Evolutionary conservation across 352 stramenopile genomes (phyloP).

Genomic region (Blastocystis sp.): DNA sequence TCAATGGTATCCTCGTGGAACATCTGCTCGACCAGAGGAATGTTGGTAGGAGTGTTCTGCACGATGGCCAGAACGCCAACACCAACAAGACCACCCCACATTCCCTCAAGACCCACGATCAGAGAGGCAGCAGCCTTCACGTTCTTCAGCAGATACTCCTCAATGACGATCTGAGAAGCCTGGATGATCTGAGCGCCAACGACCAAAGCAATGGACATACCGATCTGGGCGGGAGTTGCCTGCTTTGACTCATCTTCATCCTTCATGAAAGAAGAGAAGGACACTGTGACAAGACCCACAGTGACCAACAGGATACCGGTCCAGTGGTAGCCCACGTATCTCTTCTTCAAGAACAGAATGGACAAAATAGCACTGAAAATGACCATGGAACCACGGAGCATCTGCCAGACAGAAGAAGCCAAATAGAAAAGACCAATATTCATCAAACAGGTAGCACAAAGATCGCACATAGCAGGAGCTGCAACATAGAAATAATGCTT

Average conservation of each 20-base stretch:
- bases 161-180: constrained; percentile 78
- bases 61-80: not conserved
- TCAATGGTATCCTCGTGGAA: constrained; percentile 60
- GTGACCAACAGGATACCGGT: constrained; percentile 70
- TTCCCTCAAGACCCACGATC: constrained; percentile 75
- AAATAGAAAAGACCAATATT: constrained; percentile 79
- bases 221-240: constrained; percentile 30
- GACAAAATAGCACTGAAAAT: constrained; percentile 80
- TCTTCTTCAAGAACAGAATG: constrained; percentile 75
- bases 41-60: constrained; percentile 27
- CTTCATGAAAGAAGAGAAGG: constrained; percentile 62
- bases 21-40: not conserved
- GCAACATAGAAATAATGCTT: constrained; percentile 58
- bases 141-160: constrained; percentile 77
- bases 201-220: constrained; percentile 72
- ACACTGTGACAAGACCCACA: constrained; percentile 61
- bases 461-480: constrained; percentile 72
- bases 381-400: constrained; percentile 79
- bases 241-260: not conserved
- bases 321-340: constrained; percentile 76
- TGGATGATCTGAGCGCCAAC: constrained; percentile 74
- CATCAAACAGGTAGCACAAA: constrained; percentile 76
- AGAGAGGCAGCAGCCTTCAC: constrained; percentile 68
- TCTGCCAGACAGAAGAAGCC: constrained; percentile 80
- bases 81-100: constrained; percentile 69